Evolutionary conservation across 495 filamentous ascomycete species (phyloP), one percentile per base, ranked within the genome.

Genomic region (Evernia prunastri): DNA sequence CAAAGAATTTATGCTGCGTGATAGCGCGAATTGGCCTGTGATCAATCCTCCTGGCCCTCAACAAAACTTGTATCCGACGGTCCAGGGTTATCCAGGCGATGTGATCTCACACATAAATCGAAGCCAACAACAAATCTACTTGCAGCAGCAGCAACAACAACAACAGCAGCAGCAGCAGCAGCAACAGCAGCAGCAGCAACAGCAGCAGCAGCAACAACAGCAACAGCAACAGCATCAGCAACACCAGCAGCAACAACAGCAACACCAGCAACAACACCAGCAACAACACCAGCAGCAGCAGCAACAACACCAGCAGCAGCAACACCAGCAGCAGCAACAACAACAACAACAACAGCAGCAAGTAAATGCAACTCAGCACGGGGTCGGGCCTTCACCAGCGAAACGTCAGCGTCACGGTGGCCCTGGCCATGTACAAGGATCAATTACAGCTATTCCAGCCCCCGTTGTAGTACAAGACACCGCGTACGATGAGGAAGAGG

Each of bases 1-100:
- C 63, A 96, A 96, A 69, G 92, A 96, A 68, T 98, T 98, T 71
- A 92, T 96, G 83, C 82, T 98, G 29, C 83, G 87, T 47, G 94
- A 98, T 74, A 84, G 90, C 10, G 80, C 81, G 57, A 94, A 88
- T 73, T 98, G 93, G 93, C 93, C 94, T 9, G 82, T 85, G 18
- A 88, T 97, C 61, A 83, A 84, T 47, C 84, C 91, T 61, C 90
- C 91, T 0, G 72, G 63, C 6, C 67, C 68, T 49, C 29, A 39
- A n/a, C 64, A 67, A 25, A 66, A 70, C 60, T 65, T 67, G 33
- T 70, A 67, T 42, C 63, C 62, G 23, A 70, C 73, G 36, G 54
- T 68, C 71, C 75, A 35, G 57, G 69, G 65, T 7, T 71, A 71
- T 53, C 67, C 69, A 27, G 63, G 61, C 62, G 69, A 71, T 61